These are phyloP conservation scores for Rhodotorula graminis DNA, from an alignment of 768 basidiomycete genomes.

Conservation along the genomic window DNA sequence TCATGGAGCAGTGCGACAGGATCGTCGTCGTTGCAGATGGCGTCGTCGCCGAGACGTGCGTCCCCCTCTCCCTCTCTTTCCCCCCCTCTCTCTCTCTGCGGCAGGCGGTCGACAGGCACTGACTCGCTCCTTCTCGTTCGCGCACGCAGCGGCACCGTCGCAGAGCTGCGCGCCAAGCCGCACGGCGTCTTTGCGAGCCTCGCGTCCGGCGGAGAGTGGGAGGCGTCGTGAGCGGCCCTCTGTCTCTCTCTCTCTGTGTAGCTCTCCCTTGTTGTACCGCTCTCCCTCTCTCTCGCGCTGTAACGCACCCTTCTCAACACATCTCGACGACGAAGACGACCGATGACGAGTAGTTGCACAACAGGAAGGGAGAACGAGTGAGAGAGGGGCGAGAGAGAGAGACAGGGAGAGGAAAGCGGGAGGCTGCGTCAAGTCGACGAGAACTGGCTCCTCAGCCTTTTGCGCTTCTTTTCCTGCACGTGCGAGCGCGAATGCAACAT, in stretches of 20 bases:
- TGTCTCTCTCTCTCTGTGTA: background rate
- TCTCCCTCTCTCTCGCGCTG: background rate
- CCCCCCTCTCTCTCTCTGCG: background rate
- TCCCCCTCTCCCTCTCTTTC: slow-evolving; percentile 45
- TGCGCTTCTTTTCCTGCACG: slow-evolving; percentile 22
- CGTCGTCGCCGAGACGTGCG: slow-evolving; percentile 65
- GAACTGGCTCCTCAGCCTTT: background rate
- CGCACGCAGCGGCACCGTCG: slow-evolving; percentile 13
- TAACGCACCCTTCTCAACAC: background rate
- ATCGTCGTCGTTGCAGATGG: slow-evolving; percentile 79
- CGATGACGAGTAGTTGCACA: background rate
- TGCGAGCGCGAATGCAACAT: too few species aligned
- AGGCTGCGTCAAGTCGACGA: slow-evolving; percentile 1
- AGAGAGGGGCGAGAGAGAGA: background rate
- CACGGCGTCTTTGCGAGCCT: slow-evolving; percentile 31
- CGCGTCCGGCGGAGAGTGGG: slow-evolving; percentile 38
- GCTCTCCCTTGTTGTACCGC: background rate
- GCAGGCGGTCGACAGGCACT: background rate
- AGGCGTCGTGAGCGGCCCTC: background rate
- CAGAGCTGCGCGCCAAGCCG: slow-evolving; percentile 20
- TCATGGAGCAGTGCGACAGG: slow-evolving; percentile 89
- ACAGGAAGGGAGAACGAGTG: background rate
- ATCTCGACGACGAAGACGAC: background rate
- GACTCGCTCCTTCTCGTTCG: background rate
- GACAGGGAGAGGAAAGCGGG: too few species aligned